Conservation (phyloP, 306 rosid genomes). For the Urtica urens region DNA sequence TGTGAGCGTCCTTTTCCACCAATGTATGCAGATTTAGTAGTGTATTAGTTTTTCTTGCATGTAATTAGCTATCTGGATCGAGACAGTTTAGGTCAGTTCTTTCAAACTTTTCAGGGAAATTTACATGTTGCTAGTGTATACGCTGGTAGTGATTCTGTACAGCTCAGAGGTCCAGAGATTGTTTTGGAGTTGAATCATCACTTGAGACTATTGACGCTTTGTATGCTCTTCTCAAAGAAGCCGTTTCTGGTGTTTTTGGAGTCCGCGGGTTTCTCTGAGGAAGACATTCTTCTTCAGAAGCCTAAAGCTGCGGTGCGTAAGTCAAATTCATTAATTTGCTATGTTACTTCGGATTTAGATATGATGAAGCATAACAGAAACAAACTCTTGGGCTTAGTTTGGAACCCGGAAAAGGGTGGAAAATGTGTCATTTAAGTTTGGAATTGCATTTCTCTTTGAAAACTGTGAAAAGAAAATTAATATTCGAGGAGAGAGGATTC, state of each 20-base stretch:
- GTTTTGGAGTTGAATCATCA: conserved; percentile 50
- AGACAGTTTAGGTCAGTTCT: not conserved
- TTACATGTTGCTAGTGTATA: conserved; percentile 79
- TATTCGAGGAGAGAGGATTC: not conserved
- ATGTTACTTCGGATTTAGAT: too few species aligned
- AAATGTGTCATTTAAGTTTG: too few species aligned
- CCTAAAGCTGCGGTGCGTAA: conserved; percentile 87
- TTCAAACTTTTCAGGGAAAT: conserved; percentile 51
- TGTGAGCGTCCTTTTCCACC: too few species aligned
- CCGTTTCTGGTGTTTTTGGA: conserved; percentile 86
- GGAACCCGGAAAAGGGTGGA: too few species aligned
- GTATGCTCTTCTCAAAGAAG: conserved; percentile 80
- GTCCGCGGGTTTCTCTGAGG: conserved; percentile 59
- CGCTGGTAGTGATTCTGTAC: conserved; percentile 62
- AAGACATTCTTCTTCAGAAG: conserved; percentile 81
- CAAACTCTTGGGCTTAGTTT: too few species aligned
- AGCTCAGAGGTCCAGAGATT: conserved; percentile 64
- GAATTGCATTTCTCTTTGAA: too few species aligned
- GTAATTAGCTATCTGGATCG: conserved; percentile 4
- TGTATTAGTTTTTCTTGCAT: not conserved
- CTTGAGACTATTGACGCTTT: conserved; percentile 64
- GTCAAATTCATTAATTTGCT: too few species aligned
- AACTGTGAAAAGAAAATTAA: too few species aligned
- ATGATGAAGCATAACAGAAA: too few species aligned
- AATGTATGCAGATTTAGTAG: not conserved